Base-by-base conservation (phyloP, 192 early-diverging fungal genomes). In the Phycomyces nitens region DNA sequence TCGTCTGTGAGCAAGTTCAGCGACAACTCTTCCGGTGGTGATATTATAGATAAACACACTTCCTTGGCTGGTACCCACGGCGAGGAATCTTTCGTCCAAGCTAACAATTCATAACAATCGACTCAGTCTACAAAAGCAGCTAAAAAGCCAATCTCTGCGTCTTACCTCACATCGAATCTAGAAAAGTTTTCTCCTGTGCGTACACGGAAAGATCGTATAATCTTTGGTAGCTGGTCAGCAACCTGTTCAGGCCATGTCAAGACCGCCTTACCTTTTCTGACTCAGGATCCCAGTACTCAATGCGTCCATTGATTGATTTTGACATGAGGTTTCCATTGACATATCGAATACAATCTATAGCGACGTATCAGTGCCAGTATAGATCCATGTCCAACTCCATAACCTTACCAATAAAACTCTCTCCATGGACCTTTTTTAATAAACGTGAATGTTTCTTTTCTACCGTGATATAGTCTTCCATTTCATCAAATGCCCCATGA, bases 221-320 rank as follows among this genome's bases (percentile, higher is more conserved):
- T 71, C 74, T 77, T 65, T 42, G 11, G n/a, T 24, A 4, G 52
- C 0, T n/a, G 10, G 24, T 39, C 10, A 42, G 38, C 18, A 21
- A 11, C 16, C 26, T 0, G 7, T 56, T 64, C n/a, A 16, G 1
- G 15, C 2, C 29, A 34, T 7, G 7, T 34, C 2, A 42, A n/a
- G 21, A 12, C 29, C n/a, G 9, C 22, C 24, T 65, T 39, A 78
- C 69, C 58, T 72, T 59, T 44, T 74, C 55, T 12, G 82, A 67
- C 7, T 77, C 69, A 24, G 85, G 64, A 68, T 93, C 80, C 88
- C 90, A 90, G 64, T 89, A 83, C 56, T 90, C 89, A 24, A 94
- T 81, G 26, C 85, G 80, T 15, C 91, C 91, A 67, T 90, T 82
- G 24, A 80, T 77, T 50, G 86, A 89, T 61, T 93, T 93, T 42